Evolutionary conservation across 495 filamentous ascomycete genomes (phyloP).

Genomic region (Pseudomonodictys pantanalensis): DNA sequence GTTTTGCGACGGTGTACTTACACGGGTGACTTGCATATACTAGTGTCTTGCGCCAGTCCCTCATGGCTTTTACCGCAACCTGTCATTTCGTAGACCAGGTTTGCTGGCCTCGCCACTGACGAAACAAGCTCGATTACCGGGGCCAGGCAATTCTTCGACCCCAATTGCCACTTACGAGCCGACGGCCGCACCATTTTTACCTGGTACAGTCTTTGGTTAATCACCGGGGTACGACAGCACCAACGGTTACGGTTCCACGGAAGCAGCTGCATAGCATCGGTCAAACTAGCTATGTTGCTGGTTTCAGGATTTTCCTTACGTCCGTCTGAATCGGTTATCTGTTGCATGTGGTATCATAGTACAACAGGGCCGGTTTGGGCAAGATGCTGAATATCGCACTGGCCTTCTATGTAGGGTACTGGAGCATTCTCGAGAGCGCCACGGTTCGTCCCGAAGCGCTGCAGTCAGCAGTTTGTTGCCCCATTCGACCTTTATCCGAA

Average conservation of each 20-base stretch:
- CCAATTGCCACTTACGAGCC: background rate
- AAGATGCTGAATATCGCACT: background rate
- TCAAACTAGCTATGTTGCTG: conserved; percentile 2
- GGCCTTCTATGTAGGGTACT: background rate
- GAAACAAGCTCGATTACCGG: background rate
- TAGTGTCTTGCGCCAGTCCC: conserved; percentile 3
- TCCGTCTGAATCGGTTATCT: conserved; percentile 11
- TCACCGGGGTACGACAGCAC: conserved; percentile 24
- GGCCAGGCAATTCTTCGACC: background rate
- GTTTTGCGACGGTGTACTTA: conserved; percentile 18
- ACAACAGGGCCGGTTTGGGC: background rate
- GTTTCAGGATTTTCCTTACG: conserved; percentile 23
- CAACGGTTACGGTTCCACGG: conserved; percentile 24
- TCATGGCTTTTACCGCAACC: conserved; percentile 6
- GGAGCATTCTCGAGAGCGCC: conserved; percentile 20
- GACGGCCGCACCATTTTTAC: background rate
- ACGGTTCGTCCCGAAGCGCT: background rate
- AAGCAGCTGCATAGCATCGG: background rate
- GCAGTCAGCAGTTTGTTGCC: background rate
- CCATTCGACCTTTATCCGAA: background rate
- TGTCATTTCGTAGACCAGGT: too few species aligned
- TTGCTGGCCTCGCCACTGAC: background rate
- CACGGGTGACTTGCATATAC: conserved; percentile 27
- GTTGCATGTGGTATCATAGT: conserved; percentile 13
- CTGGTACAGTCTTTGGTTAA: background rate